Percentiles rank a stretch among this genome's conserved stretches.
These are phyloP conservation scores for Suillus tomentosus DNA, from an alignment of 768 basidiomycete genomes.

Conservation along the genomic window DNA sequence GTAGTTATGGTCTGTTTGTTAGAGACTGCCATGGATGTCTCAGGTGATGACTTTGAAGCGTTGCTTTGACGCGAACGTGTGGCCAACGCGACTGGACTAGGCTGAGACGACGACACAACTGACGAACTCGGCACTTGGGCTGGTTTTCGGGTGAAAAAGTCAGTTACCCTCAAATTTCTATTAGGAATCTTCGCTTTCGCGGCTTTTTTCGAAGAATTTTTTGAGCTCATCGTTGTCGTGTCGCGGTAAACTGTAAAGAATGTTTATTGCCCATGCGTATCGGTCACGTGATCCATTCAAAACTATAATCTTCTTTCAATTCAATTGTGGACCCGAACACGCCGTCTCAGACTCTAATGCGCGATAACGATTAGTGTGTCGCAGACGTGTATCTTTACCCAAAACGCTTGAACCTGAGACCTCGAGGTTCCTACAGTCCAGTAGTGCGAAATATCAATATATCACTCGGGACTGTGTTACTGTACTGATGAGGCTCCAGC, in stretches of 20 bases:
- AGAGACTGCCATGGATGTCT: constrained; percentile 1
- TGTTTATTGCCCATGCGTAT: background rate
- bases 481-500: too few relatives aligned
- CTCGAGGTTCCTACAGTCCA: background rate
- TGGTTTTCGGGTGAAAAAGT: constrained; percentile 46
- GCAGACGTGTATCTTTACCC: background rate
- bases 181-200: constrained; percentile 17
- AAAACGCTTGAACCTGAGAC: background rate
- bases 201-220: constrained; percentile 24
- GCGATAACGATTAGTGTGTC: background rate
- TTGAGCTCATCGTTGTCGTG: constrained; percentile 5
- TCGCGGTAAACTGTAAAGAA: constrained; percentile 2
- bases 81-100: constrained; percentile 7
- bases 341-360: background rate
- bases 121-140: constrained; percentile 12
- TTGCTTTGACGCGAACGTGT: constrained; percentile 19
- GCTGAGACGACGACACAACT: constrained; percentile 19
- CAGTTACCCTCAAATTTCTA: constrained; percentile 37
- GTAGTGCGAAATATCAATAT: background rate
- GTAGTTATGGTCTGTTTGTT: constrained; percentile 10
- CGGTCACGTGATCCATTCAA: background rate
- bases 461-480: too few relatives aligned
- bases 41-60: constrained; percentile 5
- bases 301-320: background rate
- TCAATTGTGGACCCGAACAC: constrained; percentile 2